phyloP scores from a whole-genome alignment of 2,329 filamentous ascomycete genomes.

The Hirsutella minnesotensis region DNA sequence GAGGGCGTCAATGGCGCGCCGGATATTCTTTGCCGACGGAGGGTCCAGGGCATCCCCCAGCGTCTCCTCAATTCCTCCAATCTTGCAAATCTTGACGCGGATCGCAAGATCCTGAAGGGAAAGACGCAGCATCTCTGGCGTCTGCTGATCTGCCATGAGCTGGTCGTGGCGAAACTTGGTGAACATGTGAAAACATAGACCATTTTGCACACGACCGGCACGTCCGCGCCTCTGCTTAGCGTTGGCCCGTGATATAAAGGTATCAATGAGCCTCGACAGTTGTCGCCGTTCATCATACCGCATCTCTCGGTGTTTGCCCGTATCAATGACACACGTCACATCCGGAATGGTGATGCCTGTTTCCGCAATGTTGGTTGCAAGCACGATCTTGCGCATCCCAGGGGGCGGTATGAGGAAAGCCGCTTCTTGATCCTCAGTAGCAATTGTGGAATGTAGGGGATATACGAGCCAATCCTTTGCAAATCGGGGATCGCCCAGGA shows the following conservation, averaged over 20 bases:
- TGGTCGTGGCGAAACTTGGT: conserved; percentile 81
- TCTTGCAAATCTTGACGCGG: conserved; percentile 92
- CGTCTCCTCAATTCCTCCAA: conserved; percentile 86
- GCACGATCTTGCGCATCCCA: conserved; percentile 80
- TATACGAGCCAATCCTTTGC: conserved; percentile 71
- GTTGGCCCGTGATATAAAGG: conserved; percentile 90
- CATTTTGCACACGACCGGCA: conserved; percentile 90
- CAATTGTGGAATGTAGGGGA: conserved; percentile 86
- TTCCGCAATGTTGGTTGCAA: conserved; percentile 96
- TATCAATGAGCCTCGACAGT: conserved; percentile 80
- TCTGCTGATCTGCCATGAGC: conserved; percentile 82
- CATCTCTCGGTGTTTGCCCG: conserved; percentile 96
- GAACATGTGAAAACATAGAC: conserved; percentile 91
- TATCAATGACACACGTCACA: conserved; percentile 92
- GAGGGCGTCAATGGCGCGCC: conserved; percentile 81
- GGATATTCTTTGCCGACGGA: conserved; percentile 83
- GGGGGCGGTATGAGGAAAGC: conserved; percentile 78
- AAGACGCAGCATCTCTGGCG: conserved; percentile 87
- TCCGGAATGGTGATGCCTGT: conserved; percentile 98
- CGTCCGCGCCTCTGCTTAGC: conserved; percentile 89
- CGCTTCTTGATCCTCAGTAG: conserved; percentile 89
- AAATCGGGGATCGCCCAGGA: conserved; percentile 68
- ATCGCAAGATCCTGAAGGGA: conserved; percentile 92
- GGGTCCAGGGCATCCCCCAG: conserved; percentile 80
- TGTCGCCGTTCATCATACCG: conserved; percentile 89